Conservation (phyloP, 371 early-diverging fungal genomes). For the Rhizopus sp. region DNA sequence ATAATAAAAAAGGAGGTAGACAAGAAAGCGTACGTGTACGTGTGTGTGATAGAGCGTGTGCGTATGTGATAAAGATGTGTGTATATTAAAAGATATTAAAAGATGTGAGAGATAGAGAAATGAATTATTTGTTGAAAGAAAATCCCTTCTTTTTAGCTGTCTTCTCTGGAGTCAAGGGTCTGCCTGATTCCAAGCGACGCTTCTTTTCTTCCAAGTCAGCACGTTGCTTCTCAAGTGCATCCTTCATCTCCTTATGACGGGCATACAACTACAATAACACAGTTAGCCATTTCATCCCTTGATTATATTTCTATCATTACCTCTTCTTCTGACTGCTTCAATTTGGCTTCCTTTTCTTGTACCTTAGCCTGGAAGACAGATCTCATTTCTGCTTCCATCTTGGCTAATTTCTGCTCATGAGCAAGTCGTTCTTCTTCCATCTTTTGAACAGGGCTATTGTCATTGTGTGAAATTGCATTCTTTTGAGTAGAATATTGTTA, state of each 20-base stretch:
- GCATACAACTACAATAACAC: constrained; percentile 69
- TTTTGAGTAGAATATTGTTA: background rate
- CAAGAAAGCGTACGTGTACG: background rate
- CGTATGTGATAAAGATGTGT: background rate
- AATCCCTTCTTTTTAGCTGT: constrained; percentile 81
- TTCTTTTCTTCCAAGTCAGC: constrained; percentile 93
- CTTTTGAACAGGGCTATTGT: constrained; percentile 75
- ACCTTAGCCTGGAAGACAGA: constrained; percentile 98
- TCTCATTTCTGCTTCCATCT: constrained; percentile 98
- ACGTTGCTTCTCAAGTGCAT: constrained; percentile 92
- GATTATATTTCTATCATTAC: constrained; percentile 29
- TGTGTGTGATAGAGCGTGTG: background rate
- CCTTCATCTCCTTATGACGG: constrained; percentile 97
- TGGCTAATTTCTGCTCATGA: constrained; percentile 94
- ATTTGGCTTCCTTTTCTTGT: constrained; percentile 95
- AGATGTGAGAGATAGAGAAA: background rate
- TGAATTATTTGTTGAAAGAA: constrained; percentile 65
- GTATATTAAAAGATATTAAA: background rate
- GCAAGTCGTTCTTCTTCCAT: constrained; percentile 91
- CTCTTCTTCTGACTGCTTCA: constrained; percentile 97
- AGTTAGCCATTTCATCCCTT: background rate
- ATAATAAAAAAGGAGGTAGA: background rate
- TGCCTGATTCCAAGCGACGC: constrained; percentile 80
- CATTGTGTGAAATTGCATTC: background rate
- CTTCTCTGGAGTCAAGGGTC: constrained; percentile 87